Evolutionary conservation across 2,329 filamentous ascomycete genomes (phyloP), one percentile per base, ranked within the genome.

Genomic region (Cladosporium austrohemisphaericum): DNA sequence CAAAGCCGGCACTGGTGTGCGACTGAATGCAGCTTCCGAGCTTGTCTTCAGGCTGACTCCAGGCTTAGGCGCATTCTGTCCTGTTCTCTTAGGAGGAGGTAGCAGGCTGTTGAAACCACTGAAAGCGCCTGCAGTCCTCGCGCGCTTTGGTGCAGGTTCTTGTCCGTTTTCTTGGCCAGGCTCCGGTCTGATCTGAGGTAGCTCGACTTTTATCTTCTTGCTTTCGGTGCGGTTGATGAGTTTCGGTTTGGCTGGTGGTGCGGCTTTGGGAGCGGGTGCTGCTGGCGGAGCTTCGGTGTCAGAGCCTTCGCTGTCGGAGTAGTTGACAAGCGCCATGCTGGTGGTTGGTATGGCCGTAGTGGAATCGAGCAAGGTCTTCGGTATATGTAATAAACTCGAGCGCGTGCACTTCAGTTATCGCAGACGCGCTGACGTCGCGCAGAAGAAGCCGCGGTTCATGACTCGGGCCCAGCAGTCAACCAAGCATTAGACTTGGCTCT

Each of bases 21-120:
- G 77, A 64, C 79, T 85, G 64, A 96, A 96, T 0, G 86, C 90
- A 18, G 89, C 87, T 50, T 86, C 81, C 6, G 87, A 82, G 18
- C 88, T 89, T 7, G 91, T 96, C 73, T 88, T 93, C 52, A 96
- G 66, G 60, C 80, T 87, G 43, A 94, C 75, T 1, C 83, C 79
- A 26, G 78, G 76, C 68, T 59, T 78, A 64, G 62, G 73, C 58
- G 28, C 60, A 61, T 18, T 62, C 35, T 60, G 61, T 50, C 55
- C 62, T 3, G 63, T 58, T 52, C 76, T 74, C 64, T 95, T 97
- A 3, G 92, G 91, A 20, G 91, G 77, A 2, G 92, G 92, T 16
- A 97, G 76, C 57, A 95, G 82, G 2, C 89, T 84, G 65, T 92
- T 93, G 73, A 96, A 93, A 2, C 84, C 86, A 44, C 86, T 79